These are phyloP conservation scores for Salvia hispanica DNA, from an alignment of 257 asterid genomes.

Conservation along the genomic window DNA sequence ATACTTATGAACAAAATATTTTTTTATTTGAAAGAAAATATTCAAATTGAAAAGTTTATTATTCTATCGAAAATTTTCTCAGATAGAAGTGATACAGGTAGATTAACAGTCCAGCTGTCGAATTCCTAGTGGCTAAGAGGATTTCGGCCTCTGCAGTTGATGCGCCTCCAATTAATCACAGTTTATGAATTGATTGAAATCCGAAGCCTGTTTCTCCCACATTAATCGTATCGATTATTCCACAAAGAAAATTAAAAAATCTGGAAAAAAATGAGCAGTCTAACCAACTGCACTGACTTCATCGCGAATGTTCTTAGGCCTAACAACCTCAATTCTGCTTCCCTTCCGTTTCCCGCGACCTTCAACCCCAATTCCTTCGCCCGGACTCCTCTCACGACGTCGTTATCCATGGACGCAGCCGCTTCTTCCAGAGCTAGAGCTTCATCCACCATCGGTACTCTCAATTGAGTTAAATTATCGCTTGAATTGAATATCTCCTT, in stretches of 20 bases:
- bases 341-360: conserved; percentile 36
- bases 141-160: conserved; percentile 18
- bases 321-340: conserved; percentile 26
- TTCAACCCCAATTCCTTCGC: conserved; percentile 24
- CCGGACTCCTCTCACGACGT: conserved; percentile 26
- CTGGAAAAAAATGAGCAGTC: conserved; percentile 39
- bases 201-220: background rate
- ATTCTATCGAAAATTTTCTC: no score
- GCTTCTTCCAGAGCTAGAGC: conserved; percentile 34
- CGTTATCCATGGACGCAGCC: conserved; percentile 33
- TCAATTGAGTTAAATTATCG: background rate
- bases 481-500: background rate
- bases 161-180: conserved; percentile 24
- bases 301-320: conserved; percentile 16
- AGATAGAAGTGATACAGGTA: no score
- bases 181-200: background rate
- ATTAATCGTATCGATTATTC: conserved; percentile 20
- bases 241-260: background rate
- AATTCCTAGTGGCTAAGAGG: background rate
- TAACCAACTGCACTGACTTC: conserved; percentile 25
- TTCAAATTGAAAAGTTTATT: no score
- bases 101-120: conserved; percentile 21
- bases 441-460: conserved; percentile 39
- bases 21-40: no score
- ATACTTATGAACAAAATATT: no score